phyloP scores from a whole-genome alignment of 768 basidiomycete species.

The Aureoboletus auriporus region DNA sequence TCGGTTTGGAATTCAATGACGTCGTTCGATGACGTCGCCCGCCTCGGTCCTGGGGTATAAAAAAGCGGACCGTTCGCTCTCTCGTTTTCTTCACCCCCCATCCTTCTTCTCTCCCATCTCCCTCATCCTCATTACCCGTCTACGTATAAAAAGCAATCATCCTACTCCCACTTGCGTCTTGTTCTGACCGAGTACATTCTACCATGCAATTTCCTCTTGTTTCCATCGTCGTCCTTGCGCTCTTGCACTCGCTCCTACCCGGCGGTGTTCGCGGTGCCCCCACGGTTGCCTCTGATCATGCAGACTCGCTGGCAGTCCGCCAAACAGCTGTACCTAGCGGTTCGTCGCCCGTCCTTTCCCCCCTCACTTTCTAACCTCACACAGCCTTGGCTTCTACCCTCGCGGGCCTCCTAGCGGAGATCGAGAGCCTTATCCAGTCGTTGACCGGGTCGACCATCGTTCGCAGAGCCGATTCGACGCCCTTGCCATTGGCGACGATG shows the following conservation, averaged over 20 bases:
- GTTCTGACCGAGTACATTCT: constrained; percentile 21
- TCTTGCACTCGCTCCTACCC: constrained; percentile 12
- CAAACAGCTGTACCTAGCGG: not conserved
- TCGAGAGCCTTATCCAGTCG: not conserved
- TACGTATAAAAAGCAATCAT: constrained; percentile 13
- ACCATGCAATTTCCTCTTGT: constrained; percentile 23
- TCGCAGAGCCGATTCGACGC: constrained; percentile 6
- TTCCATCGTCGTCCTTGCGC: constrained; percentile 16
- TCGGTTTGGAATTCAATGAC: constrained; percentile 16
- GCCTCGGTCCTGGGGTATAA: constrained; percentile 13
- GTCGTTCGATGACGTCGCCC: constrained; percentile 6
- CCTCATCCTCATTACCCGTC: constrained; percentile 8
- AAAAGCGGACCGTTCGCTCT: constrained; percentile 9
- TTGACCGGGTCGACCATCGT: not conserved
- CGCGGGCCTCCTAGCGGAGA: accelerated
- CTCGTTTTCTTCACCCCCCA: constrained; percentile 8
- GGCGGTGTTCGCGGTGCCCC: constrained; percentile 17
- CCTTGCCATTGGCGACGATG: not conserved
- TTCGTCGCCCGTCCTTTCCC: not conserved
- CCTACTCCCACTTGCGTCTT: constrained; percentile 17
- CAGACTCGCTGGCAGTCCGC: constrained; percentile 4
- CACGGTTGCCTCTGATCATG: not conserved
- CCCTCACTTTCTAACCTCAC: not conserved
- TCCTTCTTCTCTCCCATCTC: constrained; percentile 1
- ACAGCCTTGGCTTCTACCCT: not conserved